Evolutionary conservation across 2,329 filamentous ascomycete genomes (phyloP).

Genomic region (Pyrenochaeta sp.): DNA sequence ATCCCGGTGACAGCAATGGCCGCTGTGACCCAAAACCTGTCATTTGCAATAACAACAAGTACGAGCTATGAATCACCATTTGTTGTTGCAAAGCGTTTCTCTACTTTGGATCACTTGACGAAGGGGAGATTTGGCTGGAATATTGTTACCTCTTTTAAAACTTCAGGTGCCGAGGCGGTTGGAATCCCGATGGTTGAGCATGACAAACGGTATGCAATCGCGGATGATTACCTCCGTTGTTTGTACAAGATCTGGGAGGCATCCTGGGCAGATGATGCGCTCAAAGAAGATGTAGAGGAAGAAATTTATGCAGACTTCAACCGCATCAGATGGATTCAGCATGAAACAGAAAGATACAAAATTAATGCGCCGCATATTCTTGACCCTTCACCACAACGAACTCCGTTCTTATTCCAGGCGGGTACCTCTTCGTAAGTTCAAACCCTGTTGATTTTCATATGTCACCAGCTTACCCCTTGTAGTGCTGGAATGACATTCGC

Average conservation of each 20-base stretch:
- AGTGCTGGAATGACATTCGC: constrained; percentile 69
- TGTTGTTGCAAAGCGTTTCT: constrained; percentile 66
- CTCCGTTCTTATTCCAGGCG: constrained; percentile 71
- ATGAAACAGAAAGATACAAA: constrained; percentile 64
- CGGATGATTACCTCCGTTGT: constrained; percentile 72
- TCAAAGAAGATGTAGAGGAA: constrained; percentile 62
- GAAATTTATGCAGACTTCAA: constrained; percentile 58
- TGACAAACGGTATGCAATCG: constrained; percentile 70
- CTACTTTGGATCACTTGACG: constrained; percentile 70
- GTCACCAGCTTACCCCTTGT: background rate
- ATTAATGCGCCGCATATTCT: constrained; percentile 72
- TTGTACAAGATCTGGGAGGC: constrained; percentile 71
- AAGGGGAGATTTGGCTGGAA: constrained; percentile 59
- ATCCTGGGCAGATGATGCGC: constrained; percentile 70
- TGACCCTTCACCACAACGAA: constrained; percentile 70
- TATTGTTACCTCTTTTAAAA: constrained; percentile 70
- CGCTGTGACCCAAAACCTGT: constrained; percentile 67
- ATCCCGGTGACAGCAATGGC: constrained; percentile 70
- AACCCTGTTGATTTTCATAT: background rate
- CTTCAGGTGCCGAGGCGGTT: constrained; percentile 60
- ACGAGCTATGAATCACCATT: constrained; percentile 73
- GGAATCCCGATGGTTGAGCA: constrained; percentile 54
- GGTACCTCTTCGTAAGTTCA: constrained; percentile 60
- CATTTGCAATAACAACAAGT: constrained; percentile 69
- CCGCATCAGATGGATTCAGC: constrained; percentile 68